Conservation (phyloP, 306 rosid genomes). For the Clitoria ternatea region DNA sequence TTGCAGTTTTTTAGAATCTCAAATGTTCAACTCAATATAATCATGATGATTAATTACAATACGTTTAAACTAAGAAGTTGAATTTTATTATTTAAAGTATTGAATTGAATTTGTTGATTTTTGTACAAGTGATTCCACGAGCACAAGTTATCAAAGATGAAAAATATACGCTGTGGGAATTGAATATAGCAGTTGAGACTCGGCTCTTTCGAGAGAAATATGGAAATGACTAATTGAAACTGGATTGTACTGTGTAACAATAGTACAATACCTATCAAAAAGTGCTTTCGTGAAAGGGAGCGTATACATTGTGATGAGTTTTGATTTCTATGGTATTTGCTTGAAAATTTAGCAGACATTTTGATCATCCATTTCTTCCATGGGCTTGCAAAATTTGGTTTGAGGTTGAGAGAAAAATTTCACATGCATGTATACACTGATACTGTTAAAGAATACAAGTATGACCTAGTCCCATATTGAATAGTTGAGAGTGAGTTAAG, state of each 20-base stretch:
- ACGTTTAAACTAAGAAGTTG: slow-evolving; percentile 9
- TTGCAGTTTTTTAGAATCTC: no score
- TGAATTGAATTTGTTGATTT: background rate
- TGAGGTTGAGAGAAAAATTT: background rate
- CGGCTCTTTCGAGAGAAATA: background rate
- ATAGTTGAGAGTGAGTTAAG: no score
- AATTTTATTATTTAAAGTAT: background rate
- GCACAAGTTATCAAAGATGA: background rate
- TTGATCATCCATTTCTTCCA: background rate
- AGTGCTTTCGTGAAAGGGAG: no score
- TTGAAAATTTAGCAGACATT: background rate
- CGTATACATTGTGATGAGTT: background rate
- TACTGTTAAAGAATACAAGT: no score
- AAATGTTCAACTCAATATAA: no score
- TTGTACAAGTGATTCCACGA: background rate
- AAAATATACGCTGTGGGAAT: background rate
- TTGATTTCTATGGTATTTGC: background rate
- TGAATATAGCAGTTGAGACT: slow-evolving; percentile 6
- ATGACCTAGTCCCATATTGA: no score
- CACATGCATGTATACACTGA: background rate
- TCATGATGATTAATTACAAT: no score
- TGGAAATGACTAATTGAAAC: background rate
- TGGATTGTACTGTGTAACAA: background rate
- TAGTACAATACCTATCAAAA: no score
- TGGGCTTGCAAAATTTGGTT: background rate